Conservation (phyloP, 2,329 filamentous ascomycete genomes). For the Ophidiomyces ophidiicola region DNA sequence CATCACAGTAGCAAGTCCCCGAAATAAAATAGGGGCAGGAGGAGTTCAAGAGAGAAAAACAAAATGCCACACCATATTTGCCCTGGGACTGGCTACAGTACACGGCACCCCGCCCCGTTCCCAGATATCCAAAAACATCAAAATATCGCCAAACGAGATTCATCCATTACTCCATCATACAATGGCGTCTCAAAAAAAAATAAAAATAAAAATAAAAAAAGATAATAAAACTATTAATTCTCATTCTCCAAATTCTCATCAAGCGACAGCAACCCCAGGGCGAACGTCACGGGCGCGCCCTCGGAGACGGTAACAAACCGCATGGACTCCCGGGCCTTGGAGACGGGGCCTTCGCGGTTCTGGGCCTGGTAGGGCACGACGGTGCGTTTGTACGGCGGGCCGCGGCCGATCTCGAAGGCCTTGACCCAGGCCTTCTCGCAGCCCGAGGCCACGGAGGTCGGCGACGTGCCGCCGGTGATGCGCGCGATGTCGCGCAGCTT, state of each 20-base stretch:
- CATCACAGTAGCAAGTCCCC: too few relatives aligned
- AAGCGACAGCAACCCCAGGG: conserved; percentile 64
- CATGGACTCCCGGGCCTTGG: conserved; percentile 32
- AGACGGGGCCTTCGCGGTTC: conserved; percentile 16
- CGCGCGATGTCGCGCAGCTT: conserved; percentile 63
- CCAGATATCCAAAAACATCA: too few relatives aligned
- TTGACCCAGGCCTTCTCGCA: conserved; percentile 78
- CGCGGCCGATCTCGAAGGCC: conserved; percentile 58
- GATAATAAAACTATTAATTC: neutral
- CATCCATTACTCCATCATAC: too few relatives aligned
- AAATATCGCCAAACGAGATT: too few relatives aligned
- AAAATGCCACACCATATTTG: too few relatives aligned
- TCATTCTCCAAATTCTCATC: conserved; percentile 48
- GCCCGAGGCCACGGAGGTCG: conserved; percentile 65
- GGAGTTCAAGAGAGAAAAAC: too few relatives aligned
- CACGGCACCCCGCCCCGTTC: too few relatives aligned
- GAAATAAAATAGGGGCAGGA: too few relatives aligned
- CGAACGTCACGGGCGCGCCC: conserved; percentile 56
- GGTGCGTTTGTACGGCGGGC: conserved; percentile 56
- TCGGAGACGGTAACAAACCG: conserved; percentile 49
- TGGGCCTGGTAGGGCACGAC: conserved; percentile 12
- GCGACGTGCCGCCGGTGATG: conserved; percentile 78
- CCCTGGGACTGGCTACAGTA: too few relatives aligned
- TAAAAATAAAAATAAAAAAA: neutral
- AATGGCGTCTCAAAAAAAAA: neutral